Evolutionary conservation across 2,329 filamentous ascomycete genomes (phyloP), one percentile per base, ranked within the genome.

Genomic region (Aaosphaeria pasadenensis): DNA sequence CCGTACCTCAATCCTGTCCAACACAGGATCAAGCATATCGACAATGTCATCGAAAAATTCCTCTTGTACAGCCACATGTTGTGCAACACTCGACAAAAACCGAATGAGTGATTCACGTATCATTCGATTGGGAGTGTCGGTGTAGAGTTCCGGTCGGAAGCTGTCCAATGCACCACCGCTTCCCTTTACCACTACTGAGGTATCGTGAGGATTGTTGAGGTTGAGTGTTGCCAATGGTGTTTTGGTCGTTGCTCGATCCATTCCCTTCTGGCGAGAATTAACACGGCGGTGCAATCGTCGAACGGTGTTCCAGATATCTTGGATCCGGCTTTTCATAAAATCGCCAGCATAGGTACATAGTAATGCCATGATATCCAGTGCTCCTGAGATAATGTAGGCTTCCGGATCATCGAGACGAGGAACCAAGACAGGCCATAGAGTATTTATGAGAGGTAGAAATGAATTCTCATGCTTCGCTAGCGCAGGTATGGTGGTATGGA

Each of bases 381-480:
- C 85, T 11, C 85, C 82, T 6, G 87, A 79, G 2, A 81, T 80
- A 7, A 96, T 81, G 61, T 84, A 87, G 0, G 82, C 74, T 66
- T 90, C 85, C 4, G 72, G 55, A 54, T 90, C 88, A 55, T 84
- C 81, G 5, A 90, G 74, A 28, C 85, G 78, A n/a, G 78, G 76
- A 1, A 86, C 74, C 5, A 96, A 74, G 5, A 95, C 86, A 0
- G 91, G 91, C 92, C 92, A 99, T 6, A 97, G 76, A 3, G 87
- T 86, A 69, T 97, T 94, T 57, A 97, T 84, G 0, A 97, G 78
- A 0, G 94, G 94, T 1, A 99, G 73, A 65, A 96, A 96, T 0
- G 84, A 83, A 52, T 91, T 85, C 64, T 96, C 88, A 56, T 96
- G 85, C 4, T 77, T 77, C 0, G 87, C 82, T 3, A 99, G 80